Evolutionary conservation across 306 rosid genomes (phyloP).

Genomic region (Lagenaria siceraria): DNA sequence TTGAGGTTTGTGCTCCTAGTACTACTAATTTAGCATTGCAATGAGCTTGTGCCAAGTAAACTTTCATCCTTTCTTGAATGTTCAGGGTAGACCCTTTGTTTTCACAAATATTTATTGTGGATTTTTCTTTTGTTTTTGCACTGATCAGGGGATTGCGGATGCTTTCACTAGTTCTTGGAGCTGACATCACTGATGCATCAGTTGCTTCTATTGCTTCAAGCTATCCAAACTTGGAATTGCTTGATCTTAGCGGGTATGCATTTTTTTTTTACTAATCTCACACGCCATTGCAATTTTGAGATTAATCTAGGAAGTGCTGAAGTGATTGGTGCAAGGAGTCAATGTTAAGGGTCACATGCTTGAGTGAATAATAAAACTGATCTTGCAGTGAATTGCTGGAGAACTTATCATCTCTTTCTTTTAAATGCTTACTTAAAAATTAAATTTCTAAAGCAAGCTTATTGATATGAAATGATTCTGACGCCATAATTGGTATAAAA

Average conservation of each 20-base stretch:
- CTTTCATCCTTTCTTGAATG: not conserved
- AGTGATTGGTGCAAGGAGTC: not conserved
- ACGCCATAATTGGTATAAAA: not conserved
- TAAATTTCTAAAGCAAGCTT: not conserved
- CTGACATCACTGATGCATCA: slow-evolving; percentile 90
- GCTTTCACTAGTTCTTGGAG: slow-evolving; percentile 97
- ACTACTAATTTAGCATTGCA: not conserved
- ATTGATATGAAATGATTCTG: not conserved
- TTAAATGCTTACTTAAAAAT: not conserved
- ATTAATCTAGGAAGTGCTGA: not conserved
- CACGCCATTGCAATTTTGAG: not conserved
- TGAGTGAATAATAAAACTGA: not conserved
- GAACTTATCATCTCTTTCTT: not conserved
- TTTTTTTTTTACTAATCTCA: not conserved
- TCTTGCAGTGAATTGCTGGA: not conserved
- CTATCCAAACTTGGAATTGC: slow-evolving; percentile 69
- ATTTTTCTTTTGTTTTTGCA: not conserved
- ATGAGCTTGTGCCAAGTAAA: not conserved
- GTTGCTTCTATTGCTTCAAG: slow-evolving; percentile 91
- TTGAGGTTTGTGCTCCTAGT: slow-evolving; percentile 46
- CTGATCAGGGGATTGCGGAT: slow-evolving; percentile 58
- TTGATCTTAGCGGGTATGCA: slow-evolving; percentile 92
- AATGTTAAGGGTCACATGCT: not conserved
- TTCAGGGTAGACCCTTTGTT: not conserved
- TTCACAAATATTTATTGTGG: not conserved